Percentiles rank a stretch among this genome's conserved stretches.
Conservation (phyloP, 495 filamentous ascomycete species). For the Podospora conica region DNA sequence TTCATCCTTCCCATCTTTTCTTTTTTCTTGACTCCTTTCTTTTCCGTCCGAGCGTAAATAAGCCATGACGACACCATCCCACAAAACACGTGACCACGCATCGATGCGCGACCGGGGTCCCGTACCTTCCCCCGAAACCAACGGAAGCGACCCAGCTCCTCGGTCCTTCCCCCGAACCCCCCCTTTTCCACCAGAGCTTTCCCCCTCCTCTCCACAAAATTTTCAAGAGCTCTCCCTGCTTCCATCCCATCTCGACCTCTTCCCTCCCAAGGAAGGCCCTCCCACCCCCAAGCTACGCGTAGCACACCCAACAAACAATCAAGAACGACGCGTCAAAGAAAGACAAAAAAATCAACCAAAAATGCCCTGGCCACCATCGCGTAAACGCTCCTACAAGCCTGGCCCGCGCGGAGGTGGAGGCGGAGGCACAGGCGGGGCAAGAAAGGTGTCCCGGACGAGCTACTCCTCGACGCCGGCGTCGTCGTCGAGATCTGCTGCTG, state of each 20-base stretch:
- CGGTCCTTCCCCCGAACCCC: not conserved
- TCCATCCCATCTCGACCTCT: not conserved
- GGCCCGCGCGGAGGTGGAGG: too few relatives aligned
- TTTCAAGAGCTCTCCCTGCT: not conserved
- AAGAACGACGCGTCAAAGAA: not conserved
- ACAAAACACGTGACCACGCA: slow-evolving; percentile 1
- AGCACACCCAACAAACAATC: not conserved
- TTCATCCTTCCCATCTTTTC: not conserved
- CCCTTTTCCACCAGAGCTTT: not conserved
- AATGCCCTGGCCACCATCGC: not conserved
- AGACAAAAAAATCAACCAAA: not conserved
- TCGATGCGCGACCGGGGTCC: not conserved
- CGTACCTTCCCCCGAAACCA: not conserved
- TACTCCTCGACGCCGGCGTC: not conserved
- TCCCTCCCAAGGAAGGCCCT: not conserved
- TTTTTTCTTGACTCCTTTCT: not conserved
- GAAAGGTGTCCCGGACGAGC: not conserved
- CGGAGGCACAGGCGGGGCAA: too few relatives aligned
- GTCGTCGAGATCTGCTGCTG: too few relatives aligned
- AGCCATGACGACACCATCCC: not conserved
- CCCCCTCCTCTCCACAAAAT: not conserved
- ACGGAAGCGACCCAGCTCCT: not conserved
- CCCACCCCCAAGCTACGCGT: not conserved
- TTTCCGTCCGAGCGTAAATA: not conserved
- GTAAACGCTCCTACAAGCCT: not conserved